These are phyloP conservation scores for Diatrype stigma DNA, from an alignment of 2,329 filamentous ascomycete genomes.

Conservation along the genomic window DNA sequence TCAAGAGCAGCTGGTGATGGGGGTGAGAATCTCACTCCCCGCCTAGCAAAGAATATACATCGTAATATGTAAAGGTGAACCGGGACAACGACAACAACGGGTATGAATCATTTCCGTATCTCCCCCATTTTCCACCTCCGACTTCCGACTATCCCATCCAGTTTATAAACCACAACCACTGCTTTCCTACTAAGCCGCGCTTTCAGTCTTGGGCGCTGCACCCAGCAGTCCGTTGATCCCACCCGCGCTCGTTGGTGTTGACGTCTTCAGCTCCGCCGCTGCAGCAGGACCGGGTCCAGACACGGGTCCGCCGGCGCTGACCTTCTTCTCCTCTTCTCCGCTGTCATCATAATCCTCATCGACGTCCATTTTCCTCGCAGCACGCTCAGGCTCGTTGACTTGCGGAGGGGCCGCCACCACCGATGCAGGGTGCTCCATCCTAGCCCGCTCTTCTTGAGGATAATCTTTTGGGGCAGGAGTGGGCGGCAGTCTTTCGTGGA, in stretches of 20 bases:
- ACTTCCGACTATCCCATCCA: slow-evolving; percentile 1
- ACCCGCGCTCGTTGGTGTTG: slow-evolving; percentile 41
- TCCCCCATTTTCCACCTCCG: background rate
- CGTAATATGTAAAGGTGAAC: background rate
- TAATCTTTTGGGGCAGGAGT: slow-evolving; percentile 48
- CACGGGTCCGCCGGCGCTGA: slow-evolving; percentile 35
- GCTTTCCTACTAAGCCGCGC: slow-evolving; percentile 13
- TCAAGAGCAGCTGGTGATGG: background rate
- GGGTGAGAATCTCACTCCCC: background rate
- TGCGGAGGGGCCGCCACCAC: slow-evolving; percentile 40
- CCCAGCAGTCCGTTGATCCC: slow-evolving; percentile 45
- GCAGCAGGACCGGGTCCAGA: slow-evolving; percentile 36
- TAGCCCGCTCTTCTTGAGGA: slow-evolving; percentile 53
- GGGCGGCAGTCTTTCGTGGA: slow-evolving; percentile 47
- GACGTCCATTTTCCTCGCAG: slow-evolving; percentile 91
- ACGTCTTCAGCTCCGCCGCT: slow-evolving; percentile 49
- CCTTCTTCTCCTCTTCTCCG: slow-evolving; percentile 76
- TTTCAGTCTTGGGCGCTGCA: slow-evolving; percentile 45
- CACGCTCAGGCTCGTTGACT: slow-evolving; percentile 70
- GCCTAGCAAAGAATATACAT: background rate
- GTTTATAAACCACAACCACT: no score
- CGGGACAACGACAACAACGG: background rate
- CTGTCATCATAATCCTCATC: slow-evolving; percentile 98
- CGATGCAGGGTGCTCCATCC: slow-evolving; percentile 42
- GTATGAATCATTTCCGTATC: background rate